Evolutionary conservation across 2,329 filamentous ascomycete species (phyloP).

Genomic region (Cytospora leucostoma): DNA sequence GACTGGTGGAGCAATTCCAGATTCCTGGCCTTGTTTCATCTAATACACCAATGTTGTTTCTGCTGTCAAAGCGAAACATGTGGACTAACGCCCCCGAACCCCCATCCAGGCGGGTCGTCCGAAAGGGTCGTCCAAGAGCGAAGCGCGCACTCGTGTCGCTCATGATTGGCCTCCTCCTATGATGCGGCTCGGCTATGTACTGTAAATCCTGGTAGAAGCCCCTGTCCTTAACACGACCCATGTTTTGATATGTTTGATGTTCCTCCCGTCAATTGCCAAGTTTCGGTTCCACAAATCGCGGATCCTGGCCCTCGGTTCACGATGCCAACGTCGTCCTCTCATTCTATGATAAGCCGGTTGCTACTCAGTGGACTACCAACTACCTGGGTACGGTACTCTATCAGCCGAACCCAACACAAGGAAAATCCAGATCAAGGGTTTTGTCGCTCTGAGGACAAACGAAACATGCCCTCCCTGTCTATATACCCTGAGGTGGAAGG

Average conservation of each 20-base stretch:
- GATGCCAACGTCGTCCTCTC: slow-evolving; percentile 15
- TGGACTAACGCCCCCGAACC: background rate
- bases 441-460: too few species aligned
- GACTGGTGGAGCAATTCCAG: slow-evolving; percentile 24
- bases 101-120: background rate
- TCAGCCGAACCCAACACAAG: too few species aligned
- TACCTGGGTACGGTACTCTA: background rate
- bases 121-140: background rate
- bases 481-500: too few species aligned
- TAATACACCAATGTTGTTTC: slow-evolving; percentile 13
- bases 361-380: background rate
- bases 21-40: slow-evolving; percentile 26
- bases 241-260: slow-evolving; percentile 23
- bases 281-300: slow-evolving; percentile 14
- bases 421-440: too few species aligned
- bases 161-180: slow-evolving; percentile 20
- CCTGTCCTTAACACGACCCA: slow-evolving; percentile 22
- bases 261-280: slow-evolving; percentile 1
- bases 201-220: slow-evolving; percentile 2
- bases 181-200: slow-evolving; percentile 23
- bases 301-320: slow-evolving; percentile 12
- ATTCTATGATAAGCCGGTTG: background rate
- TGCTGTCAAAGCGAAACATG: background rate
- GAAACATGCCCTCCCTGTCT: too few species aligned
- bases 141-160: background rate